Evolutionary conservation across 192 early-diverging fungal species (phyloP).

Genomic region (Podila minutissima): DNA sequence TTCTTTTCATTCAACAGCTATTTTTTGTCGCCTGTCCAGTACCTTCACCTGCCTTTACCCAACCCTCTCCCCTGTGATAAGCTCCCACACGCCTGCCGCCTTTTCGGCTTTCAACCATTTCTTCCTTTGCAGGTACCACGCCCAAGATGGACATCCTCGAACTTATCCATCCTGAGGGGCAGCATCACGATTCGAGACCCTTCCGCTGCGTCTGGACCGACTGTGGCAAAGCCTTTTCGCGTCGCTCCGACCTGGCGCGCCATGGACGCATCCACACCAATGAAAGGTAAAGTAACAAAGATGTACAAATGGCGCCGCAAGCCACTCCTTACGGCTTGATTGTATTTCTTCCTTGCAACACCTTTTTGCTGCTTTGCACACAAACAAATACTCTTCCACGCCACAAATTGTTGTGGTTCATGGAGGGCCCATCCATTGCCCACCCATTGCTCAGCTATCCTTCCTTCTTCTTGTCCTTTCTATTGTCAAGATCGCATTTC

Average conservation of each 20-base stretch:
- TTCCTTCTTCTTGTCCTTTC: no score
- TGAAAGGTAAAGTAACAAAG: slow-evolving; percentile 71
- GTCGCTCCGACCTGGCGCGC: slow-evolving; percentile 76
- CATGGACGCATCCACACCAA: slow-evolving; percentile 85
- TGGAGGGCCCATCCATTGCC: no score
- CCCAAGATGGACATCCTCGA: slow-evolving; percentile 67
- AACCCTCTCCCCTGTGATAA: neutral
- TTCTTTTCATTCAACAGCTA: neutral
- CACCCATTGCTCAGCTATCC: no score
- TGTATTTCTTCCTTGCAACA: no score
- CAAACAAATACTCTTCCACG: no score
- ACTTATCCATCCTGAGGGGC: slow-evolving; percentile 57
- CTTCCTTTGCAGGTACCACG: slow-evolving; percentile 13
- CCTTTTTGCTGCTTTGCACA: no score
- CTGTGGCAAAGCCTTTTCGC: slow-evolving; percentile 78
- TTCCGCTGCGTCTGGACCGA: slow-evolving; percentile 66
- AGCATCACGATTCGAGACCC: slow-evolving; percentile 55
- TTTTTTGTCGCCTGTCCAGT: neutral
- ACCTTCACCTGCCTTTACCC: neutral
- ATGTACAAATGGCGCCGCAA: neutral
- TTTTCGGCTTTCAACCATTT: slow-evolving; percentile 32
- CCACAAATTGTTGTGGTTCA: no score
- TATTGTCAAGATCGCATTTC: no score
- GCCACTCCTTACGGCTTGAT: no score
- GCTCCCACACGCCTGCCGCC: neutral